These are phyloP conservation scores for Beauveria australis DNA, from an alignment of 2,329 filamentous ascomycete species.

Conservation along the genomic window DNA sequence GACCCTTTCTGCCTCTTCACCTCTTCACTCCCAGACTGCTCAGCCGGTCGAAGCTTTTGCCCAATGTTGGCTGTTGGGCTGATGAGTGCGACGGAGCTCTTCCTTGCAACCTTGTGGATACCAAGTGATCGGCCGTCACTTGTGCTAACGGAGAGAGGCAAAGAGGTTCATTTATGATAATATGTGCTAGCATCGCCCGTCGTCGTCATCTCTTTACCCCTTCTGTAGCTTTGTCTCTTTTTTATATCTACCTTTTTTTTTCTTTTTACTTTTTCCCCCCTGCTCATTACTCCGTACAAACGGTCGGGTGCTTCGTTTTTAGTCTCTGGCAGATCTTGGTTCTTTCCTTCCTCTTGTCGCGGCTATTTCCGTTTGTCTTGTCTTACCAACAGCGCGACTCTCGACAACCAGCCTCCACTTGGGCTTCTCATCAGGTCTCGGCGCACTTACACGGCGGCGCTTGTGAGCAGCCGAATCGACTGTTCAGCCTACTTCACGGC, in stretches of 20 bases:
- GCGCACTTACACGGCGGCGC: conserved; percentile 8
- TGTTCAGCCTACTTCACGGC: background rate
- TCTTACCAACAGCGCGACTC: background rate
- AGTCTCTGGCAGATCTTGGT: background rate
- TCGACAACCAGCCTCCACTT: background rate
- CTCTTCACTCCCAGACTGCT: no score
- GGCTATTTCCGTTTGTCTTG: background rate
- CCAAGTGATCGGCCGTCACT: conserved; percentile 9
- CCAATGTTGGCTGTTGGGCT: conserved; percentile 6
- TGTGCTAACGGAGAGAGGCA: background rate
- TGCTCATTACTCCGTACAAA: background rate
- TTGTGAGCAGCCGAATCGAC: conserved; percentile 1
- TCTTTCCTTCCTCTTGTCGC: background rate
- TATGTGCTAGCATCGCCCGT: background rate
- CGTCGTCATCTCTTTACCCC: background rate
- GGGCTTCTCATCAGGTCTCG: background rate
- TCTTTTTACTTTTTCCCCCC: no score
- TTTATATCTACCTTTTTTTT: background rate
- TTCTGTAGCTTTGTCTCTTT: background rate
- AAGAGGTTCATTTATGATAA: conserved; percentile 10
- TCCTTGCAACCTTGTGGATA: conserved; percentile 6
- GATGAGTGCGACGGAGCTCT: conserved; percentile 8
- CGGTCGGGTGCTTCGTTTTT: background rate
- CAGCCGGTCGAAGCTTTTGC: background rate
- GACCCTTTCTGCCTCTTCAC: no score